Evolutionary conservation across 73 alveolate genomes (phyloP).

Genomic region (Urostyla sp.): DNA sequence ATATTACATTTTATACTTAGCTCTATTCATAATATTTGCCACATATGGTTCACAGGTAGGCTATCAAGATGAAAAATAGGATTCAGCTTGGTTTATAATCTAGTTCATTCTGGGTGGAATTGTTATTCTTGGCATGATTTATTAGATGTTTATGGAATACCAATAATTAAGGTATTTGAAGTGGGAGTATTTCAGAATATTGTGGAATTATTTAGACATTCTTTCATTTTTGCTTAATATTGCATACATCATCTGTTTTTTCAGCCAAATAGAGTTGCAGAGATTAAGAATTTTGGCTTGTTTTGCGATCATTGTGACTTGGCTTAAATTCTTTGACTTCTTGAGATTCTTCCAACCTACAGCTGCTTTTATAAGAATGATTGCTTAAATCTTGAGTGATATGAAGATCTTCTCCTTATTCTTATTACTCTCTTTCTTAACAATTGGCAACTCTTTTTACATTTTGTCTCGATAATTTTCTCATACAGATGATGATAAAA

Average conservation of each 20-base stretch:
- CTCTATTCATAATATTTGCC: slow-evolving; percentile 14
- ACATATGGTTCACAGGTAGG: too few species aligned
- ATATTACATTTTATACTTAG: background rate
- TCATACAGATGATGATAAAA: too few species aligned
- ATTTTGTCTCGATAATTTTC: too few species aligned
- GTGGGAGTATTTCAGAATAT: slow-evolving; percentile 31
- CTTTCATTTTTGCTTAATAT: slow-evolving; percentile 43
- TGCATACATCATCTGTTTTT: slow-evolving; percentile 3
- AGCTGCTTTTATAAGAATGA: slow-evolving; percentile 66
- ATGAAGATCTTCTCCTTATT: slow-evolving; percentile 46
- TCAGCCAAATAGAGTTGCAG: background rate
- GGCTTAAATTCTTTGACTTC: slow-evolving; percentile 49
- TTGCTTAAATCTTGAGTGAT: slow-evolving; percentile 50
- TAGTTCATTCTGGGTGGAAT: background rate
- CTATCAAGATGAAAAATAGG: too few species aligned
- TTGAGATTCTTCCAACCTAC: slow-evolving; percentile 56
- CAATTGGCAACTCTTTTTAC: too few species aligned
- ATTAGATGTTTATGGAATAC: slow-evolving; percentile 37
- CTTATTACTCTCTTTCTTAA: slow-evolving; percentile 40
- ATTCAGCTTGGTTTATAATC: background rate
- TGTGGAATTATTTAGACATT: slow-evolving; percentile 62
- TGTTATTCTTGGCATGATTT: slow-evolving; percentile 2
- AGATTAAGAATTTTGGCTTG: slow-evolving; percentile 26
- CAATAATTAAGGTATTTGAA: background rate
- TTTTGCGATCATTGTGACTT: slow-evolving; percentile 53